Conservation (phyloP, 306 rosid species). For the Malus sylvestris region DNA sequence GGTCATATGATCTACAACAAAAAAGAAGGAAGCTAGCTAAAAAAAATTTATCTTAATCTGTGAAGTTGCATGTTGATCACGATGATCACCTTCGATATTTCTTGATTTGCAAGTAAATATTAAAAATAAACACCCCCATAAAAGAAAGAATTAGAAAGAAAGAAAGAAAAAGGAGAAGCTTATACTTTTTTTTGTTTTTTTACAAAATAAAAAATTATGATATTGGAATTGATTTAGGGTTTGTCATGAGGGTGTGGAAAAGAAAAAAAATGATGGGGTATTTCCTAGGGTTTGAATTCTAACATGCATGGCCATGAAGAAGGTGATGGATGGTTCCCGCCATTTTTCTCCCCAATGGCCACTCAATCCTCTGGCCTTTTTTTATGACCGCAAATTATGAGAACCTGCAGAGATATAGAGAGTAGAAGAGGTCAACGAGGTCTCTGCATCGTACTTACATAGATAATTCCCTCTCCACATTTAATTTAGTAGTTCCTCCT, state of each 20-base stretch:
- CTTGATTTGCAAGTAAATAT: too few relatives aligned
- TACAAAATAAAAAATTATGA: not conserved
- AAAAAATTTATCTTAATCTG: not conserved
- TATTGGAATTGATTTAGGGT: not conserved
- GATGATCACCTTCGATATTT: not conserved
- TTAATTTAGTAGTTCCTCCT: not conserved
- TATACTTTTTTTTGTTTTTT: not conserved
- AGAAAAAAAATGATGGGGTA: not conserved
- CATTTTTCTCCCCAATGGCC: not conserved
- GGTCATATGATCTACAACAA: not conserved
- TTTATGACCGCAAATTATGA: not conserved
- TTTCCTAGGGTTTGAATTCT: not conserved
- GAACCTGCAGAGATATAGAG: not conserved
- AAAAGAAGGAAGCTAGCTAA: not conserved
- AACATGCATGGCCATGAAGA: not conserved
- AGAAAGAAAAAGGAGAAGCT: not conserved
- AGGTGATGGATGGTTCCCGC: not conserved
- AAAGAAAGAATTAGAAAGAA: not conserved
- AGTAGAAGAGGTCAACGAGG: not conserved
- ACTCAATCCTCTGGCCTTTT: not conserved
- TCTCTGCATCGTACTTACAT: not conserved
- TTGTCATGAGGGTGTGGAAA: not conserved
- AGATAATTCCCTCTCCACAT: not conserved
- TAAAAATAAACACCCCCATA: too few relatives aligned
- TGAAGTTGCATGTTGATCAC: not conserved